These are phyloP conservation scores for Lanmaoa pseudosensibilis DNA, from an alignment of 768 basidiomycete genomes.

Conservation along the genomic window DNA sequence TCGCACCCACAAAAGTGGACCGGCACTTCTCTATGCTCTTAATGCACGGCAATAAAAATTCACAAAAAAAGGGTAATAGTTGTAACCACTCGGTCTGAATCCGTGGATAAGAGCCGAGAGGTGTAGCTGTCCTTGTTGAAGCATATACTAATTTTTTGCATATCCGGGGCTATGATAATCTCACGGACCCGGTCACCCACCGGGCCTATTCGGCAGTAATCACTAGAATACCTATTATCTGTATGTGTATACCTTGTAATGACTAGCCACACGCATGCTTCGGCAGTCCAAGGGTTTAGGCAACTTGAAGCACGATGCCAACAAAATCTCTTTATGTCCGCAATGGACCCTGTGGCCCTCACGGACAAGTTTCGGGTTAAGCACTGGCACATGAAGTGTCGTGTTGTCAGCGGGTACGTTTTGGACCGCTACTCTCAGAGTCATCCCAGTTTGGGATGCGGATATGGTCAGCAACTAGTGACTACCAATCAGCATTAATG, in stretches of 20 bases:
- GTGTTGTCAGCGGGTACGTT: constrained; percentile 1
- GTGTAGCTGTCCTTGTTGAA: neutral
- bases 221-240: too few species aligned
- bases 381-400: neutral
- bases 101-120: neutral
- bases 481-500: too few species aligned
- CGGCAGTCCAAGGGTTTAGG: neutral
- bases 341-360: constrained; percentile 2
- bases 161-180: neutral
- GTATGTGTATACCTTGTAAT: neutral
- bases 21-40: too few species aligned
- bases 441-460: too few species aligned
- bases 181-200: too few species aligned
- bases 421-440: neutral
- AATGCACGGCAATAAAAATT: too few species aligned
- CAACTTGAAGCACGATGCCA: constrained; percentile 1
- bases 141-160: neutral
- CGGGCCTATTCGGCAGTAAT: neutral
- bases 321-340: constrained; percentile 5
- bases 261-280: neutral
- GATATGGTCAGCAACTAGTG: too few species aligned
- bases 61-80: too few species aligned
- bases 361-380: constrained; percentile 1
- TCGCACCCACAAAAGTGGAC: neutral
- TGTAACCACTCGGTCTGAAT: neutral